These are phyloP conservation scores for Amniculicola lignicola DNA, from an alignment of 495 filamentous ascomycete genomes.

Conservation along the genomic window DNA sequence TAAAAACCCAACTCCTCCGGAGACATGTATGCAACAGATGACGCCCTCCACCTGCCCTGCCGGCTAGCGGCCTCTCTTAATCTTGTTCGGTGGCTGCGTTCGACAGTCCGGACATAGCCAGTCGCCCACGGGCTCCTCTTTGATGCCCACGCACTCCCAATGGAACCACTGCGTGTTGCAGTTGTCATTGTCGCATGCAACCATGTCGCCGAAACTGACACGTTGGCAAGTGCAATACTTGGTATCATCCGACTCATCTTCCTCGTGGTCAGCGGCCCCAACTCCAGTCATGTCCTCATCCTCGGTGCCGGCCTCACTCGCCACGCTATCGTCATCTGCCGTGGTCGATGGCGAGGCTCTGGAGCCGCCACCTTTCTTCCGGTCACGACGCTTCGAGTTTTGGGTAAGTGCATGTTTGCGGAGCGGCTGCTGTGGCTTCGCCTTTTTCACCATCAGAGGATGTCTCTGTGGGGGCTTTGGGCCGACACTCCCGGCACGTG, in stretches of 20 bases:
- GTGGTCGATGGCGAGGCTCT: constrained; percentile 37
- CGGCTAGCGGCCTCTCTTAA: constrained; percentile 36
- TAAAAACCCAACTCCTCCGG: too few relatives aligned
- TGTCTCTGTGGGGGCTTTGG: constrained; percentile 54
- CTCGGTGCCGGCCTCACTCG: constrained; percentile 33
- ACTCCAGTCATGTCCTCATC: constrained; percentile 33
- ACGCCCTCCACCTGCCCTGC: not conserved
- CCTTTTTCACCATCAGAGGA: constrained; percentile 60
- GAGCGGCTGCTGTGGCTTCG: constrained; percentile 50
- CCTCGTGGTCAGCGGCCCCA: constrained; percentile 60
- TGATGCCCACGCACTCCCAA: constrained; percentile 90
- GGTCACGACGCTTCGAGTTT: constrained; percentile 28
- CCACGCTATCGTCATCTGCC: constrained; percentile 35
- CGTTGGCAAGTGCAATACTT: constrained; percentile 92
- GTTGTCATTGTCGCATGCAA: constrained; percentile 90
- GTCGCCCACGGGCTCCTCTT: constrained; percentile 79
- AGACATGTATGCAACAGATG: too few relatives aligned
- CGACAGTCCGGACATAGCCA: constrained; percentile 90
- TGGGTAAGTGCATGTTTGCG: constrained; percentile 48
- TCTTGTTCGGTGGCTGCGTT: constrained; percentile 42
- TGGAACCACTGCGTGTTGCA: constrained; percentile 98
- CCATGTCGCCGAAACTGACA: constrained; percentile 95
- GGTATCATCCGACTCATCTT: constrained; percentile 80
- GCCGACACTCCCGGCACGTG: constrained; percentile 41
- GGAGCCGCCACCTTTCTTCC: constrained; percentile 18